Evolutionary conservation across 768 basidiomycete genomes (phyloP).

Genomic region (Omphalotus guepiniiformis): DNA sequence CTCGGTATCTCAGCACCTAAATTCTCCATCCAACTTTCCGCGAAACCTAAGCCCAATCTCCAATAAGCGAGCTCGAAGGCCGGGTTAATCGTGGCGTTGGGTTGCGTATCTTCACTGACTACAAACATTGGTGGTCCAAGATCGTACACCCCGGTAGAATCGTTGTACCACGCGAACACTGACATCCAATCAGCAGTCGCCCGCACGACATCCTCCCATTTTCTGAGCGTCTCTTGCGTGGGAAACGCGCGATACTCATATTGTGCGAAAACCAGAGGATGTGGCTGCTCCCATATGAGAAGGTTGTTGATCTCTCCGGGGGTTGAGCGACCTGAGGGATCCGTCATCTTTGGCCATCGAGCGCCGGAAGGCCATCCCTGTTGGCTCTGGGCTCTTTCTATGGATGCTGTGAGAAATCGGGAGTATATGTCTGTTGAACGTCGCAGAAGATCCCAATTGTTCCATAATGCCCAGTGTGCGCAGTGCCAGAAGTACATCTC

Average conservation of each 20-base stretch:
- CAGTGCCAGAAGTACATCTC: constrained; percentile 62
- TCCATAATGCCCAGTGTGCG: constrained; percentile 58
- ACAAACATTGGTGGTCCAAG: constrained; percentile 58
- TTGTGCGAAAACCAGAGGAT: constrained; percentile 54
- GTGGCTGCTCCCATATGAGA: constrained; percentile 60
- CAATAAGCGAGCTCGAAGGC: constrained; percentile 60
- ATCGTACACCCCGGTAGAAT: constrained; percentile 43
- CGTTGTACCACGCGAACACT: constrained; percentile 49
- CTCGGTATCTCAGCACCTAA: constrained; percentile 37
- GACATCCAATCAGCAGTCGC: constrained; percentile 61
- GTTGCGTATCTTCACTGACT: constrained; percentile 53
- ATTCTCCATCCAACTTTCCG: constrained; percentile 43
- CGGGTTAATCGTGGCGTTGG: constrained; percentile 50
- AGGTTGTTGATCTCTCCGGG: constrained; percentile 62
- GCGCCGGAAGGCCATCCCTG: constrained; percentile 52
- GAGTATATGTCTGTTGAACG: constrained; percentile 41
- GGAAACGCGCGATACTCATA: constrained; percentile 51
- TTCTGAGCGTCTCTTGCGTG: constrained; percentile 33
- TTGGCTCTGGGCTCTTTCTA: constrained; percentile 46
- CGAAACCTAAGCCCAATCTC: constrained; percentile 45
- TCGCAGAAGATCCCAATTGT: constrained; percentile 52
- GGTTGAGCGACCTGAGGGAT: constrained; percentile 52
- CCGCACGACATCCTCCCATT: constrained; percentile 49
- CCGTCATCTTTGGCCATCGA: constrained; percentile 63
- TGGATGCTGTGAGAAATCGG: constrained; percentile 42